Percentiles rank a stretch among this genome's conserved stretches.
Conservation (phyloP, 352 stramenopile genomes). For the Phytophthora lateralis region DNA sequence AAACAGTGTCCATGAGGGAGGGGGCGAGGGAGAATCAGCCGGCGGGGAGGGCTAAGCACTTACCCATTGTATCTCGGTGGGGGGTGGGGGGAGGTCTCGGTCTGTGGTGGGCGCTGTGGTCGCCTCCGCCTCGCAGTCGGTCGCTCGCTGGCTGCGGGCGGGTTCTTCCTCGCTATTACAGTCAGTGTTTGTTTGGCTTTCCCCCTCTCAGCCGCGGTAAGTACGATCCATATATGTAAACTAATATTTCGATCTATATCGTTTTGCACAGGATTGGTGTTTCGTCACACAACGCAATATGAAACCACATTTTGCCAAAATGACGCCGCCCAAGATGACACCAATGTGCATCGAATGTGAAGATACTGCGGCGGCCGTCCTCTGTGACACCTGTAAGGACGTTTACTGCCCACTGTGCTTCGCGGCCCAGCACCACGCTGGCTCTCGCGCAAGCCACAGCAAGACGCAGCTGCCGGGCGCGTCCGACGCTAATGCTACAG, state of each 20-base stretch:
- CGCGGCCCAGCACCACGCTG: conserved; percentile 69
- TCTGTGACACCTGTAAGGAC: conserved; percentile 73
- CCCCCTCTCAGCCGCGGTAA: conserved; percentile 9
- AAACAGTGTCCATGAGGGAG: not conserved
- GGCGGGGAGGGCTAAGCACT: not conserved
- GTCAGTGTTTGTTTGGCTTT: conserved; percentile 21
- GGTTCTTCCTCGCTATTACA: conserved; percentile 22
- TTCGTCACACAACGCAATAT: too few species aligned
- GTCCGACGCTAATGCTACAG: not conserved
- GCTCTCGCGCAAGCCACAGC: conserved; percentile 52
- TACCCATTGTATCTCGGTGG: conserved; percentile 30
- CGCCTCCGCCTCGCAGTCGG: conserved; percentile 1
- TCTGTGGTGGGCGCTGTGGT: conserved; percentile 8
- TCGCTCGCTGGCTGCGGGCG: conserved; percentile 14
- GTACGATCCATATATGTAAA: conserved; percentile 6
- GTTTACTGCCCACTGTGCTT: conserved; percentile 83
- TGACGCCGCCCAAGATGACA: conserved; percentile 13
- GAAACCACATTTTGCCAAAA: not conserved
- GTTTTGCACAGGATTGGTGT: too few species aligned
- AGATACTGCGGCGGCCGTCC: conserved; percentile 72
- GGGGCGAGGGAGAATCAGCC: not conserved
- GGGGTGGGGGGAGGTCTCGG: conserved; percentile 10
- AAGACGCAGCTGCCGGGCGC: conserved; percentile 34
- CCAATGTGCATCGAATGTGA: conserved; percentile 86
- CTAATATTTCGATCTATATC: too few species aligned